Conservation (phyloP, 2,329 filamentous ascomycete genomes). For the Colletotrichum phormii region DNA sequence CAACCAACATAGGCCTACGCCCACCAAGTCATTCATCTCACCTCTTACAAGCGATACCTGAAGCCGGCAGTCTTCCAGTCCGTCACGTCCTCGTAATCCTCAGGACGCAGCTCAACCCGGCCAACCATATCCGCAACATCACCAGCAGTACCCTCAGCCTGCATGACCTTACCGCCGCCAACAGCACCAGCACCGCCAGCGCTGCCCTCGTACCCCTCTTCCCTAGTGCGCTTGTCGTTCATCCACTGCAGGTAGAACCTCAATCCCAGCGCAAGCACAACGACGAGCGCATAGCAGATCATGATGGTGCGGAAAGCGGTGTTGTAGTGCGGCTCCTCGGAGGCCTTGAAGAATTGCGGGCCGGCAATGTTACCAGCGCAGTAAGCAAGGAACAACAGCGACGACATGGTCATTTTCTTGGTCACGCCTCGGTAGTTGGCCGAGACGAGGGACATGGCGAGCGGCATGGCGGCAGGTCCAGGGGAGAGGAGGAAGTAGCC, state of each 20-base stretch:
- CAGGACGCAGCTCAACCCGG: conserved; percentile 51
- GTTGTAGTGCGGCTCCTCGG: conserved; percentile 62
- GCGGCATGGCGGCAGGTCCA: conserved; percentile 64
- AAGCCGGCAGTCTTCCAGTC: conserved; percentile 71
- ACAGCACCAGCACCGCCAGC: conserved; percentile 55
- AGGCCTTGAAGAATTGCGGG: conserved; percentile 64
- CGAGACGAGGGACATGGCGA: conserved; percentile 66
- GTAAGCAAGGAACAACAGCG: conserved; percentile 66
- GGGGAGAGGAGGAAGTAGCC: conserved; percentile 69
- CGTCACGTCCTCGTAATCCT: conserved; percentile 68
- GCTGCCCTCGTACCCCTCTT: conserved; percentile 59
- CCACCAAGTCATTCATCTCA: background rate
- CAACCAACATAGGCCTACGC: background rate
- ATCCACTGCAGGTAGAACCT: conserved; percentile 59
- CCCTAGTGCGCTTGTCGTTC: conserved; percentile 55
- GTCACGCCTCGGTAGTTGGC: conserved; percentile 68
- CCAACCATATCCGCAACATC: conserved; percentile 47
- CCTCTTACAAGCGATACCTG: conserved; percentile 58
- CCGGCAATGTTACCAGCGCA: conserved; percentile 68
- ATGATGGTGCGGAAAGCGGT: conserved; percentile 68
- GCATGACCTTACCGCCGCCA: conserved; percentile 49
- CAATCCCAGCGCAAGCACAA: conserved; percentile 55
- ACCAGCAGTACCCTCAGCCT: conserved; percentile 38
- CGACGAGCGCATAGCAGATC: conserved; percentile 65
- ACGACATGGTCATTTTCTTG: conserved; percentile 71